Base-by-base conservation (phyloP, 495 filamentous ascomycete species). In the Letharia columbiana region DNA sequence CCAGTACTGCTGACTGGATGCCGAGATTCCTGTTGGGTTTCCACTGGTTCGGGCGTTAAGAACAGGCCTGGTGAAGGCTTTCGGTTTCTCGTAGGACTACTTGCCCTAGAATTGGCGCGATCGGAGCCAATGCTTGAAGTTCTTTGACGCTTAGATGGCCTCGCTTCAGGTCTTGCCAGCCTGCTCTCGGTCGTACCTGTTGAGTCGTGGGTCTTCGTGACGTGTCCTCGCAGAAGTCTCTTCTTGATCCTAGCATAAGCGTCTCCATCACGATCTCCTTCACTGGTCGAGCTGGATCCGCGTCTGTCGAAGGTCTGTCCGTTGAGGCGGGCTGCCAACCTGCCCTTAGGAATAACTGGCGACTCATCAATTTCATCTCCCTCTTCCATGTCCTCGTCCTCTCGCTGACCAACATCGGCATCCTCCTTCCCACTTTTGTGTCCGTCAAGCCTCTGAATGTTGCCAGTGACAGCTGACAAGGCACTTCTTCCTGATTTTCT, bases 261-360 rank as follows among this genome's bases (percentile, higher is more conserved):
- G 62, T 69, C 66, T 56, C 70, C 67, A 33, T 68, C 68, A 35
- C 52, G 68, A 20, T 69, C 66, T 5, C 11, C 52, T 54, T 47
- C 59, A 42, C 64, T 15, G 68, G 42, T n/a, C 64, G 58, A 23
- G 66, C 61, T 52, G 64, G 68, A 47, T 56, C 47, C 72, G 62
- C 47, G 71, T 71, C 33, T 62, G 71, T 62, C 60, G 71, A 17
- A 73, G 69, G 61, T 50, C 70, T 65, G 60, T 23, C 64, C 23
- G 17, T 84, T 83, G 82, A 92, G 86, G 35, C 87, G 80, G 20
- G 86, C 80, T 63, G 90, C 90, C 69, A 94, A 80, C 37, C 86
- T 83, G 5, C 90, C 90, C 61, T 83, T 82, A 6, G 90, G 89
- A 33, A 81, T 79, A 31, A 87, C 67, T 64, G 85, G 79, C 28